phyloP scores from a whole-genome alignment of 1,284 basidiomycete genomes.

The Binderoboletus segoi region DNA sequence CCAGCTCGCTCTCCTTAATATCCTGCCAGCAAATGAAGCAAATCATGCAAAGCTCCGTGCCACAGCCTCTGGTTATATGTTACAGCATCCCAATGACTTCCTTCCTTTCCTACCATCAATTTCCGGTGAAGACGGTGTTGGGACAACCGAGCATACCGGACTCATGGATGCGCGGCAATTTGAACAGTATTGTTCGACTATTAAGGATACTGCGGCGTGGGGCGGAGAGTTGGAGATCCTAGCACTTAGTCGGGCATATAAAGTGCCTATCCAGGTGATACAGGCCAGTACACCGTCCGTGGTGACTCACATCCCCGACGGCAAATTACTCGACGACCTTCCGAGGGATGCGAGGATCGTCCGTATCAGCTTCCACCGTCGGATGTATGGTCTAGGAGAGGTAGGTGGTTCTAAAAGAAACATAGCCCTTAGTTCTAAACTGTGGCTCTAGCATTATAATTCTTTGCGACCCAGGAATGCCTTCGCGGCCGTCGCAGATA shows the following conservation, averaged over 20 bases:
- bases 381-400: constrained; percentile 93
- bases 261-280: constrained; percentile 89
- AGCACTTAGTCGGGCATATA: constrained; percentile 84
- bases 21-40: constrained; percentile 59
- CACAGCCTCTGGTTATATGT: constrained; percentile 84
- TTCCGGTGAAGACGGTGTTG: constrained; percentile 74
- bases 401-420: constrained; percentile 46
- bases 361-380: constrained; percentile 87
- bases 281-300: constrained; percentile 83
- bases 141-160: constrained; percentile 62
- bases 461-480: constrained; percentile 66
- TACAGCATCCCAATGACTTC: constrained; percentile 86
- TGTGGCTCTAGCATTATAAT: constrained; percentile 76
- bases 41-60: constrained; percentile 63
- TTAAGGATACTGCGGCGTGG: constrained; percentile 89
- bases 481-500: constrained; percentile 43
- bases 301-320: constrained; percentile 74
- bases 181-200: constrained; percentile 75
- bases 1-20: constrained; percentile 70
- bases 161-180: constrained; percentile 77
- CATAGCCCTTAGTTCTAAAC: constrained; percentile 1
- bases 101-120: constrained; percentile 89
- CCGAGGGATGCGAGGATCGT: constrained; percentile 52
- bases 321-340: constrained; percentile 35
- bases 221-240: constrained; percentile 98